A percentile compares a stretch with the other conserved stretches of the same genome.
phyloP scores from a whole-genome alignment of 129 eudicot genomes.

The Gnaphalium uliginosum region DNA sequence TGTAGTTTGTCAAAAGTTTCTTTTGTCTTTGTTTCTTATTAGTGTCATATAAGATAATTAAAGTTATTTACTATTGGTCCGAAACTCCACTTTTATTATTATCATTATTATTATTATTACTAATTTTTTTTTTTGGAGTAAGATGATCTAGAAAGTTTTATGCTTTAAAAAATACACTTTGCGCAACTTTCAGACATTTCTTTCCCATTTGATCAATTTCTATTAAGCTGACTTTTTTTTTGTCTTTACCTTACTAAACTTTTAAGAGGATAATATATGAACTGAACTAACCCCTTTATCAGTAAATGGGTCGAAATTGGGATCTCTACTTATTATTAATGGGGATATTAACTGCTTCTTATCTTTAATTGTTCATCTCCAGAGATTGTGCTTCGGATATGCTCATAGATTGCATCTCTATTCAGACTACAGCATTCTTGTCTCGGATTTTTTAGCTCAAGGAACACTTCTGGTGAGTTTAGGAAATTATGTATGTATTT shows the following conservation, averaged over 20 bases:
- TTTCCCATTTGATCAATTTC: not conserved
- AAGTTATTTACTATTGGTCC: too few species aligned
- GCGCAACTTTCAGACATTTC: not conserved
- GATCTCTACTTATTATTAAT: conserved; percentile 5
- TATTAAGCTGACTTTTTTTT: not conserved
- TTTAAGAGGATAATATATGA: not conserved
- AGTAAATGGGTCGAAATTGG: not conserved
- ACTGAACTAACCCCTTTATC: not conserved
- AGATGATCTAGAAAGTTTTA: not conserved
- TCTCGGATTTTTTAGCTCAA: conserved; percentile 69
- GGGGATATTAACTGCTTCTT: conserved; percentile 23
- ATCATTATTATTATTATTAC: not conserved
- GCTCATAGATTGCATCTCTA: conserved; percentile 90
- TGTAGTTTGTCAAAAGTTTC: not conserved
- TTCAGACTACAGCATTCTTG: conserved; percentile 88
- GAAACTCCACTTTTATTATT: too few species aligned
- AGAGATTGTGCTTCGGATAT: conserved; percentile 80
- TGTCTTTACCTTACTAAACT: not conserved
- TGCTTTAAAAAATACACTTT: not conserved
- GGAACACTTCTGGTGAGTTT: conserved; percentile 83
- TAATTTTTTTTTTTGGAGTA: not conserved
- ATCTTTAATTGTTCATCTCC: conserved; percentile 25
- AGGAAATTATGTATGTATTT: conserved; percentile 12
- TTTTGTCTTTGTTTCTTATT: not conserved
- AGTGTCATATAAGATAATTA: too few species aligned